phyloP scores from a whole-genome alignment of 106 monocot genomes.

The Posidonia australis region DNA sequence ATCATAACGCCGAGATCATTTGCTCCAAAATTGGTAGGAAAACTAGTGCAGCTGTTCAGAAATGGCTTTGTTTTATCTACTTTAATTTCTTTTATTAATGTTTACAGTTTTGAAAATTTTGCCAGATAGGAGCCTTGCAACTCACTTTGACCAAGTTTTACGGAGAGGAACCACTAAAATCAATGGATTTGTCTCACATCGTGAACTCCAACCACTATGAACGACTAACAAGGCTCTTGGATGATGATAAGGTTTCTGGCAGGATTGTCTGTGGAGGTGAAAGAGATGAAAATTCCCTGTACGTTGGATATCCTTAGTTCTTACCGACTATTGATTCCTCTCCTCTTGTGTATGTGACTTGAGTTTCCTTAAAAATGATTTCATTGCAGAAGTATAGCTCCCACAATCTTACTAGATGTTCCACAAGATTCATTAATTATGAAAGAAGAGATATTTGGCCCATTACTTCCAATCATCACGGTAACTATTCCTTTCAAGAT shows the following conservation, averaged over 20 bases:
- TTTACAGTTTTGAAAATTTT: background rate
- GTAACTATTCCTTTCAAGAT: slow-evolving; percentile 7
- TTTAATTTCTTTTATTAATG: background rate
- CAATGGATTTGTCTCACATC: slow-evolving; percentile 32
- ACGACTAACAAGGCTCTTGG: slow-evolving; percentile 17
- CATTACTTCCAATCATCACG: slow-evolving; percentile 25
- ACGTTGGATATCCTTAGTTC: background rate
- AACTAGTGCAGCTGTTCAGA: background rate
- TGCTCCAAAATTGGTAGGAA: slow-evolving; percentile 24
- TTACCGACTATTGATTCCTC: background rate
- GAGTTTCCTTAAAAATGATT: background rate
- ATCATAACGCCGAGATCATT: slow-evolving; percentile 24
- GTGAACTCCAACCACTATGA: slow-evolving; percentile 31
- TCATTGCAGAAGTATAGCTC: slow-evolving; percentile 23
- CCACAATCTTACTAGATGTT: slow-evolving; percentile 29
- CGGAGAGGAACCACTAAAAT: slow-evolving; percentile 28
- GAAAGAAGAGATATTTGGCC: slow-evolving; percentile 13
- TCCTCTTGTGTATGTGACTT: too few species aligned
- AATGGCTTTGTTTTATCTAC: background rate
- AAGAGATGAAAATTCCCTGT: slow-evolving; percentile 27
- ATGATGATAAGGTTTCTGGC: slow-evolving; percentile 20
- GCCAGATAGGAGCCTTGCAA: slow-evolving; percentile 24
- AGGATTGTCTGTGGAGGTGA: slow-evolving; percentile 32
- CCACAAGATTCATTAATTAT: slow-evolving; percentile 16
- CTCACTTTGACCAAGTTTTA: slow-evolving; percentile 21